A percentile compares a stretch with the other conserved stretches of the same genome.
Conservation (phyloP, 2,329 filamentous ascomycete genomes). For the Penicillium sclerotigenum region DNA sequence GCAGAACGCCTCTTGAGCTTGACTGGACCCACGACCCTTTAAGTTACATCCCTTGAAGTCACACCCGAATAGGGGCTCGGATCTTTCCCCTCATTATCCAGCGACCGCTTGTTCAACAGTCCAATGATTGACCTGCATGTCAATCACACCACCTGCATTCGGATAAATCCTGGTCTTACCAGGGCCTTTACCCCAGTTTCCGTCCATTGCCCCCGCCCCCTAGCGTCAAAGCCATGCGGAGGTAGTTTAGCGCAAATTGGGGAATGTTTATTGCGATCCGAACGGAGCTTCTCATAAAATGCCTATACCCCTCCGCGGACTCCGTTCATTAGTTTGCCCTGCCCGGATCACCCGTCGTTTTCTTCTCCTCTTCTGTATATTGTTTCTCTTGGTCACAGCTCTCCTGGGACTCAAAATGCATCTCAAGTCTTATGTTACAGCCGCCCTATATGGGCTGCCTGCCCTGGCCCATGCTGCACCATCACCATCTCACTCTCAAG, state of each 20-base stretch:
- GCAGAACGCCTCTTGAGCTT: slow-evolving; percentile 21
- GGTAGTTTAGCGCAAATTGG: slow-evolving; percentile 13
- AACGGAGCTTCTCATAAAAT: slow-evolving; percentile 23
- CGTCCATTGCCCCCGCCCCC: slow-evolving; percentile 14
- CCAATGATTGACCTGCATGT: slow-evolving; percentile 12
- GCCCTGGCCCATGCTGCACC: slow-evolving; percentile 24
- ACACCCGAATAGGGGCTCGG: slow-evolving; percentile 10
- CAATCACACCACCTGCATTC: slow-evolving; percentile 18
- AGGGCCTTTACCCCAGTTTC: slow-evolving; percentile 22
- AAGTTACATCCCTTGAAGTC: not conserved
- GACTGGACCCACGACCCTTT: slow-evolving; percentile 10
- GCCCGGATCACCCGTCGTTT: slow-evolving; percentile 30
- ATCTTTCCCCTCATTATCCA: slow-evolving; percentile 16
- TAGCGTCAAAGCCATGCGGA: slow-evolving; percentile 26
- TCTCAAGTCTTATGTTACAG: slow-evolving; percentile 33
- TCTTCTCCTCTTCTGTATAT: slow-evolving; percentile 27
- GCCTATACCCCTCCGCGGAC: slow-evolving; percentile 23
- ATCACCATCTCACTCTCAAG: slow-evolving; percentile 12
- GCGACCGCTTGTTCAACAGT: not conserved
- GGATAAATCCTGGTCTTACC: slow-evolving; percentile 20
- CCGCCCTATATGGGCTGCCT: slow-evolving; percentile 34
- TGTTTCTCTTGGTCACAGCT: slow-evolving; percentile 30
- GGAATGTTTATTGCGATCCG: slow-evolving; percentile 16
- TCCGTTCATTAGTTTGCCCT: slow-evolving; percentile 29
- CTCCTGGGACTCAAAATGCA: slow-evolving; percentile 37